Evolutionary conservation across 1,139 yeast genomes (phyloP).

Genomic region (Zygoascus meyerae): DNA sequence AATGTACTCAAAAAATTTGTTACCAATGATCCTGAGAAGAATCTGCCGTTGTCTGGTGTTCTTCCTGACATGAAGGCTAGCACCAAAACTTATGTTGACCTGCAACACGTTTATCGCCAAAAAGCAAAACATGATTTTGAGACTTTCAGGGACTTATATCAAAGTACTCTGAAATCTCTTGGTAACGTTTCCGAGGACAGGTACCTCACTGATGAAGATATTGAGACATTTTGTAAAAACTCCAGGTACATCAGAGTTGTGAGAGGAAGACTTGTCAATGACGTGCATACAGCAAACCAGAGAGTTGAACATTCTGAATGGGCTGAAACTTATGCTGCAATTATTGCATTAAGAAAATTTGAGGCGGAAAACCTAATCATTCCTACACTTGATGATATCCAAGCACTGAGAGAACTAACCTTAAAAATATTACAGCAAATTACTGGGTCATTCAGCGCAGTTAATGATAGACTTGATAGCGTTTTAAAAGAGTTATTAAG

Average conservation of each 20-base stretch:
- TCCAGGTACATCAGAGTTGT: conserved; percentile 37
- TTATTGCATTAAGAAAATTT: not conserved
- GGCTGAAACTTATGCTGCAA: conserved; percentile 4
- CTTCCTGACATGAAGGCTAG: conserved; percentile 89
- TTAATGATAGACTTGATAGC: conserved; percentile 25
- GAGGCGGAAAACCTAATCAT: not conserved
- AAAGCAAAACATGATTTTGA: conserved; percentile 52
- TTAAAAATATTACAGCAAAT: not conserved
- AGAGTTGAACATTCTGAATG: not conserved
- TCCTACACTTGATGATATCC: not conserved
- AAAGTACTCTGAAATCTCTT: conserved; percentile 26
- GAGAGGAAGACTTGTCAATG: conserved; percentile 21
- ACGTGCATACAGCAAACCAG: not conserved
- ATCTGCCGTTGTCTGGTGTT: conserved; percentile 65
- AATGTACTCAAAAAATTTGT: conserved; percentile 53
- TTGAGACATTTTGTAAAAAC: conserved; percentile 57
- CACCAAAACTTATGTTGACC: conserved; percentile 52
- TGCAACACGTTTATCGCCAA: conserved; percentile 53
- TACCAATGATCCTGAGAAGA: conserved; percentile 28
- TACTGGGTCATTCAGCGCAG: not conserved
- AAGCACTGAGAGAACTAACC: not conserved
- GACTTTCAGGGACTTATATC: conserved; percentile 37
- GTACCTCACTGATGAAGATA: conserved; percentile 37
- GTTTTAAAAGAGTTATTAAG: conserved; percentile 25
- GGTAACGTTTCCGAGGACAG: conserved; percentile 23